Conservation (phyloP, 805 yeast genomes). For the Kodamaea nitidulidarum region DNA sequence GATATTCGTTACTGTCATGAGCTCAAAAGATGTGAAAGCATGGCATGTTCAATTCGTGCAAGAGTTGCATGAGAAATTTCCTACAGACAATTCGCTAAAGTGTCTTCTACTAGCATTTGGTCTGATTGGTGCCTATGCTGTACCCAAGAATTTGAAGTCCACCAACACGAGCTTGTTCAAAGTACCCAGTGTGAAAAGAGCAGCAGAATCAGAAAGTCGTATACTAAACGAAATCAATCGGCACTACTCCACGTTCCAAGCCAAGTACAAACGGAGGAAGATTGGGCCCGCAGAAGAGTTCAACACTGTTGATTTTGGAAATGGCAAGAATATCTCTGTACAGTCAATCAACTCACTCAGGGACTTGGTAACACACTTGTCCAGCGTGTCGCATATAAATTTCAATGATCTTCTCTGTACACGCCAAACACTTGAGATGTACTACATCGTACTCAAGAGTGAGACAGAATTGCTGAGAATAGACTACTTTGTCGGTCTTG, state of each 20-base stretch:
- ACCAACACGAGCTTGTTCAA: neutral
- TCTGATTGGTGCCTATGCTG: neutral
- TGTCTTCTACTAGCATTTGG: slow-evolving; percentile 3
- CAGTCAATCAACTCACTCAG: slow-evolving; percentile 19
- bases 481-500: slow-evolving; percentile 17
- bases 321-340: slow-evolving; percentile 11
- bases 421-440: slow-evolving; percentile 1
- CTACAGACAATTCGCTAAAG: slow-evolving; percentile 26
- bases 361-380: slow-evolving; percentile 16
- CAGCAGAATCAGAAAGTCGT: neutral
- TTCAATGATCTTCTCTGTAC: slow-evolving; percentile 5
- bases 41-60: slow-evolving; percentile 32
- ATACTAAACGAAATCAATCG: neutral
- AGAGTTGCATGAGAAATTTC: slow-evolving; percentile 27
- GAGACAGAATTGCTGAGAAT: slow-evolving; percentile 2
- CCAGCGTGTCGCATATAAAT: slow-evolving; percentile 11
- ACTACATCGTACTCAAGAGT: neutral
- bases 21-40: slow-evolving; percentile 7
- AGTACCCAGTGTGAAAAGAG: neutral
- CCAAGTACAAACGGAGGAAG: neutral
- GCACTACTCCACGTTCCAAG: neutral
- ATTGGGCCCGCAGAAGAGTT: slow-evolving; percentile 9
- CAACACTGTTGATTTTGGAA: slow-evolving; percentile 11
- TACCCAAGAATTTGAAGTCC: neutral
- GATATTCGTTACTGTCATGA: slow-evolving; percentile 10